Percentiles rank a stretch among this genome's conserved stretches.
phyloP scores from a whole-genome alignment of 345 rosid genomes.

The Punica granatum region DNA sequence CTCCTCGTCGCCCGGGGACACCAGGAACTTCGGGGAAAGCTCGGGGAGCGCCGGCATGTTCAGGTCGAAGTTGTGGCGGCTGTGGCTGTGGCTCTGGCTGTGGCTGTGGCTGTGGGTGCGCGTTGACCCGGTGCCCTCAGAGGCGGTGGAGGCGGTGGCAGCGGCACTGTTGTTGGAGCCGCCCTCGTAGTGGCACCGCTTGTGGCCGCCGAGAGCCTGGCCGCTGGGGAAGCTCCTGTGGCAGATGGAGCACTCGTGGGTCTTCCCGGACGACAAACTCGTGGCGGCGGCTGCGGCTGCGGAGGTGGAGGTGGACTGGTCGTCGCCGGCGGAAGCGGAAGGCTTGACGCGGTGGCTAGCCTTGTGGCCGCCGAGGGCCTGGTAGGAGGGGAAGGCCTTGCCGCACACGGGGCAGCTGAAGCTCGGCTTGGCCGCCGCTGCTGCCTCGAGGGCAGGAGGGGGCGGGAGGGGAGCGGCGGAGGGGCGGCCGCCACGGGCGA shows the following conservation, averaged over 20 bases:
- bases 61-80: constrained; percentile 15
- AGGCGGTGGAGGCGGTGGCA: constrained; percentile 5
- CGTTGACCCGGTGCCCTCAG: constrained; percentile 52
- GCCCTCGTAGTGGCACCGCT: constrained; percentile 70
- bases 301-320: constrained; percentile 25
- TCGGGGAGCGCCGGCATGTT: constrained; percentile 22
- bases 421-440: constrained; percentile 14
- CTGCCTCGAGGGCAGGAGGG: constrained; percentile 23
- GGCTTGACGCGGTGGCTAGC: constrained; percentile 74
- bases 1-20: constrained; percentile 17
- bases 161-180: constrained; percentile 8
- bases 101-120: constrained; percentile 36
- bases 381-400: constrained; percentile 70
- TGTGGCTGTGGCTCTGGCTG: constrained; percentile 25
- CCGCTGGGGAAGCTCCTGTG: constrained; percentile 59
- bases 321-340: constrained; percentile 19
- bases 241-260: constrained; percentile 67
- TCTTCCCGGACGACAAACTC: constrained; percentile 20
- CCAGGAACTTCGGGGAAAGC: constrained; percentile 21
- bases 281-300: constrained; percentile 1
- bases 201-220: constrained; percentile 76
- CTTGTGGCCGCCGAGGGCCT: constrained; percentile 92
- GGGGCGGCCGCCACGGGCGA: constrained; percentile 54
- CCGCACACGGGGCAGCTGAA: constrained; percentile 75
- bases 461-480: constrained; percentile 43